phyloP scores from a whole-genome alignment of 352 stramenopile species.

The Pythium rhizo-oryzae region DNA sequence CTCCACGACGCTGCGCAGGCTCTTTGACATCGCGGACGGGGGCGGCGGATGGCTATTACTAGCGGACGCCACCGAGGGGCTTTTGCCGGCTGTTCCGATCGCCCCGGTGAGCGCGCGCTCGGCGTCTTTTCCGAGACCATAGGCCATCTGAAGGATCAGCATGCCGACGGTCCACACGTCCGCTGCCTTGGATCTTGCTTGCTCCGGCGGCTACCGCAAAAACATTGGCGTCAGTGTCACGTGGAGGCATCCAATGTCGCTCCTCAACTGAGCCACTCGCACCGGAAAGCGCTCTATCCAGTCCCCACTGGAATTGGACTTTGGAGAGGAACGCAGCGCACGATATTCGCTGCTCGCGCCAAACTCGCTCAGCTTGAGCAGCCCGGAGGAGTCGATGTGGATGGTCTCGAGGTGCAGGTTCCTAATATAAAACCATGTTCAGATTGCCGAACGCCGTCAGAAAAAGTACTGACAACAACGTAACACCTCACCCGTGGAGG shows the following conservation, averaged over 20 bases:
- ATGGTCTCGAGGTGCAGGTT: slow-evolving; percentile 49
- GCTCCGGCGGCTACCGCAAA: slow-evolving; percentile 20
- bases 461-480: too few relatives aligned
- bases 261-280: too few relatives aligned
- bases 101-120: too few relatives aligned
- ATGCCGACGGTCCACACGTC: slow-evolving; percentile 67
- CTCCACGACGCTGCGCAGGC: slow-evolving; percentile 43
- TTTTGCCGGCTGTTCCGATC: neutral
- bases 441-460: neutral
- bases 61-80: slow-evolving; percentile 12
- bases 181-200: slow-evolving; percentile 26
- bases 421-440: slow-evolving; percentile 20
- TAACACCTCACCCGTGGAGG: slow-evolving; percentile 44
- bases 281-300: slow-evolving; percentile 24
- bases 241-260: too few relatives aligned
- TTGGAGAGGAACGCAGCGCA: neutral
- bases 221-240: too few relatives aligned
- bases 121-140: slow-evolving; percentile 24
- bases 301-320: slow-evolving; percentile 20
- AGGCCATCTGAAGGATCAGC: slow-evolving; percentile 56
- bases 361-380: slow-evolving; percentile 62
- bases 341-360: slow-evolving; percentile 25
- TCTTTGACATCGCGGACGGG: slow-evolving; percentile 46
- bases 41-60: slow-evolving; percentile 41
- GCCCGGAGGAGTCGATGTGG: slow-evolving; percentile 63